Evolutionary conservation across 257 asterid genomes (phyloP), one percentile per base, ranked within the genome.

Genomic region (Nicotiana noctiflora): DNA sequence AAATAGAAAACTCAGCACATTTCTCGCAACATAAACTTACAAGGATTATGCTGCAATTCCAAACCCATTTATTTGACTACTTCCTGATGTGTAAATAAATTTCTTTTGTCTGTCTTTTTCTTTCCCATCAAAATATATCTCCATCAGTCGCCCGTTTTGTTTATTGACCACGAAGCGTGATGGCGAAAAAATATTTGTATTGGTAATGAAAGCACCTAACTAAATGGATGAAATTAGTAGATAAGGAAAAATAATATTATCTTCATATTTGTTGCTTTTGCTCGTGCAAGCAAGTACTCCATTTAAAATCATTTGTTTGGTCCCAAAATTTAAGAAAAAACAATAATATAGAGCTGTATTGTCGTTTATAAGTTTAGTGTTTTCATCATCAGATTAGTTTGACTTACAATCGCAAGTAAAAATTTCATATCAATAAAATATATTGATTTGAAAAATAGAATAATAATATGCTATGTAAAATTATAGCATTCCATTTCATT

Each of bases 281-380:
- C 13, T 68, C 57, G 77, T 68, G 77, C 77, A 40, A 40, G 77
- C 77, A 40, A 32, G 7, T 32, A 68, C 77, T 12, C 77, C 77
- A 19, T 10, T 40, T 68, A 17, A 72, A 34, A 21, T 72, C 23
- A 23, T 72, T 23, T 21, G 14, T 8, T 23, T 72, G 37, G 59
- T 72, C 23, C 40, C 51, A 44, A 37, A 67, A 10, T 29, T 29
- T 29, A 2, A 29, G 31, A 29, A 29, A 29, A 32, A 0, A 32
- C 5, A 0, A 32, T 32, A 32, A 32, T 32, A 32, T 32, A 32
- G 37, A 32, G 37, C 7, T 0, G 15, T 10, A 37, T 37, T 37
- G 18, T n/a, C 76, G 29, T n/a, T 52, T 18, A 34, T 67, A 34
- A 37, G n/a, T 67, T 60, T 67, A 18, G 10, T 0, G n/a, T 10